Base-by-base conservation (phyloP, 805 yeast genomes). In the Candida ficus region DNA sequence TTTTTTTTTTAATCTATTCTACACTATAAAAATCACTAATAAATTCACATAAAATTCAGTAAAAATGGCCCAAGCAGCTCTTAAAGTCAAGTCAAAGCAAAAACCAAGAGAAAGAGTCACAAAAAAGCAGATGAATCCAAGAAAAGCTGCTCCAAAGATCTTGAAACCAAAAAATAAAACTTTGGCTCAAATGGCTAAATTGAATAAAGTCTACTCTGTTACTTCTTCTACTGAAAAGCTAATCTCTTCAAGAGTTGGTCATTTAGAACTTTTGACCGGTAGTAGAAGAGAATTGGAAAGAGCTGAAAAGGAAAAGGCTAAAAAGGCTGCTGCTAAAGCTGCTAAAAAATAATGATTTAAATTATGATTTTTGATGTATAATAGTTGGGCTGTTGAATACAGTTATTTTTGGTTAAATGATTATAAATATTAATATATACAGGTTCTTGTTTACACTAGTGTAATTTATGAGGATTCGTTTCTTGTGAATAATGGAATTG, bases 211-310 rank as follows among this genome's bases (percentile, higher is more conserved):
- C 30, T 57, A 64, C 21, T 66, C 71, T 2, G 58, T 67, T 70
- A 50, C 76, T 68, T 58, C 69, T 64, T 57, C 76, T 4, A 91
- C 98, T 4, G 99, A 91, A 64, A 88, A 78, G 64, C 70, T 88
- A 42, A 78, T 91, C 50, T 81, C 97, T 2, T 73, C 95, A 42
- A 75, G 91, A 60, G 97, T 91, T 7, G 99, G 99, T 20, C 98
- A 91, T 62, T 71, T 91, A 54, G 99, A 91, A 65, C 60, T 91
- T 29, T 67, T 91, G 48, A 89, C 86, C 62, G 99, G 99, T 13
- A 80, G 93, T 7, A 79, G 97, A 68, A 78, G 95, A 65, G 78
- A 84, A 53, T 44, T 86, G 14, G 96, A 87, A 58, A 84, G 75
- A 58, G 67, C 61, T 14, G 75, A 68, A 48, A 78, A 75, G 60